A percentile compares a stretch with the other conserved stretches of the same genome.
Conservation (phyloP, 805 yeast genomes). For the Pichia scutulata region DNA sequence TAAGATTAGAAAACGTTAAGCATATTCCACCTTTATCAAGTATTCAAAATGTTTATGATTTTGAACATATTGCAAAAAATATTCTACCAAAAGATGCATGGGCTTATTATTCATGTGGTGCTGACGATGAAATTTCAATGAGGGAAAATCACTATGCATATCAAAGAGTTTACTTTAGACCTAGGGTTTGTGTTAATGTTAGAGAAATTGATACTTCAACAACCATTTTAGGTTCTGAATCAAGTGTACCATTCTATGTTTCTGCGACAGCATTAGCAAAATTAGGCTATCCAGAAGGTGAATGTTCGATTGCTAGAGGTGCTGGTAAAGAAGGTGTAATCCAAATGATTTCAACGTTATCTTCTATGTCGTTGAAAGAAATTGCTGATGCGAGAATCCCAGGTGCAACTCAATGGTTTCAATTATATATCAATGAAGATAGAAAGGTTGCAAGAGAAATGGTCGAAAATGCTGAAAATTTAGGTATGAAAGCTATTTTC, state of each 20-base stretch:
- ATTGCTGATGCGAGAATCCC: conserved; percentile 61
- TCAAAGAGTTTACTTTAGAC: conserved; percentile 83
- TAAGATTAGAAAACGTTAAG: conserved; percentile 34
- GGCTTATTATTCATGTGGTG: conserved; percentile 88
- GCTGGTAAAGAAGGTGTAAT: conserved; percentile 62
- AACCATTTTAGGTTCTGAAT: conserved; percentile 63
- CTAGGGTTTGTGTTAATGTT: conserved; percentile 77
- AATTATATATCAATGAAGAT: conserved; percentile 75
- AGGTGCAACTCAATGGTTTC: conserved; percentile 80
- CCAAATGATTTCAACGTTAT: conserved; percentile 91
- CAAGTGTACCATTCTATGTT: conserved; percentile 75
- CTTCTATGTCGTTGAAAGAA: conserved; percentile 84
- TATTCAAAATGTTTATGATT: conserved; percentile 74
- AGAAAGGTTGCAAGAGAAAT: conserved; percentile 53
- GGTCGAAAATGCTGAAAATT: conserved; percentile 61
- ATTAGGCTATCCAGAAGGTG: conserved; percentile 92
- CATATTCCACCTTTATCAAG: conserved; percentile 62
- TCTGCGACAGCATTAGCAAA: conserved; percentile 91
- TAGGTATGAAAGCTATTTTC: conserved; percentile 76
- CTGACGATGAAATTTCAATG: conserved; percentile 86
- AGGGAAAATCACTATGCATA: conserved; percentile 89
- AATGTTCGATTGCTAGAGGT: conserved; percentile 76
- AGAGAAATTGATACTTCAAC: conserved; percentile 62
- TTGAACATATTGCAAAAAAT: conserved; percentile 77
- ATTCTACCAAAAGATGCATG: conserved; percentile 75